Conservation (phyloP, 345 rosid species). For the Erodium maritimum region DNA sequence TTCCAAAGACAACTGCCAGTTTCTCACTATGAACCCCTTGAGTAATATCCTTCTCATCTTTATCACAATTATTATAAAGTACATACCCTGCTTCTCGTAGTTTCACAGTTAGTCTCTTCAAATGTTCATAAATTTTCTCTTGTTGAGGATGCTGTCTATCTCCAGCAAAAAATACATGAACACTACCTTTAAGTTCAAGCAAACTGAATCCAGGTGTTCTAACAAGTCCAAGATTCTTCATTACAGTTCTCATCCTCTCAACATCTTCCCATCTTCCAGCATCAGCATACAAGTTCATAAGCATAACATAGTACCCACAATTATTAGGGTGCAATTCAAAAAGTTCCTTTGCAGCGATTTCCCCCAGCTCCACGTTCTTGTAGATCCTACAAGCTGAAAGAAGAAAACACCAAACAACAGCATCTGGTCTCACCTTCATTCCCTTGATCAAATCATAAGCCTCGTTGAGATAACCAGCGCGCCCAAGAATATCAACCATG, state of each 20-base stretch:
- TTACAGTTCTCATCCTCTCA: slow-evolving; percentile 47
- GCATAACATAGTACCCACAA: slow-evolving; percentile 68
- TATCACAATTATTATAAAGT: slow-evolving; percentile 66
- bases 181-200: slow-evolving; percentile 61
- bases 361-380: slow-evolving; percentile 82
- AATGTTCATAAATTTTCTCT: slow-evolving; percentile 35
- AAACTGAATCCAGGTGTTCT: slow-evolving; percentile 79
- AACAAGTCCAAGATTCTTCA: slow-evolving; percentile 50
- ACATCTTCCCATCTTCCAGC: slow-evolving; percentile 83
- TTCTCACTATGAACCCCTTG: slow-evolving; percentile 74
- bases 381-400: slow-evolving; percentile 80
- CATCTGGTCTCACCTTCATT: slow-evolving; percentile 77
- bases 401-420: slow-evolving; percentile 71
- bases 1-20: slow-evolving; percentile 72
- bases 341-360: slow-evolving; percentile 43
- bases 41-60: slow-evolving; percentile 71
- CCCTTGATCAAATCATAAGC: slow-evolving; percentile 58
- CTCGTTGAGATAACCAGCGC: slow-evolving; percentile 51
- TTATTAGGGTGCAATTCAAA: slow-evolving; percentile 60
- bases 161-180: slow-evolving; percentile 69
- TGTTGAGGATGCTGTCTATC: slow-evolving; percentile 72
- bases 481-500: slow-evolving; percentile 90
- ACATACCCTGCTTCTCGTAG: slow-evolving; percentile 61
- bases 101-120: slow-evolving; percentile 41
- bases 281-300: slow-evolving; percentile 75